phyloP scores from a whole-genome alignment of 1,139 yeast genomes.

The Magnusiomyces fungicola region DNA sequence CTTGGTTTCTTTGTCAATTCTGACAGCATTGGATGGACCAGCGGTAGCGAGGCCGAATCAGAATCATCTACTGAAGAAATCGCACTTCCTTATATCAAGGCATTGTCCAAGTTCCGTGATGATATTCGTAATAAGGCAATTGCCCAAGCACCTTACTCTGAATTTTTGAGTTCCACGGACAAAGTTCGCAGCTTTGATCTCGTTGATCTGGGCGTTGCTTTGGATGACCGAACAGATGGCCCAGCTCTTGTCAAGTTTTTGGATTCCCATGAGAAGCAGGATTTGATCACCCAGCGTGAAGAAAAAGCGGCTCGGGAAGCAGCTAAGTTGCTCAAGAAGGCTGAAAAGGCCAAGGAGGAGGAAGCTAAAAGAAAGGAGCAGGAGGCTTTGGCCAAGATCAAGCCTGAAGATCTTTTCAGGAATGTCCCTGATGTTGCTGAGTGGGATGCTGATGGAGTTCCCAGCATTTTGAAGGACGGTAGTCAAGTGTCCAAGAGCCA shows the following conservation, averaged over 20 bases:
- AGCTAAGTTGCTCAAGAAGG: slow-evolving; percentile 41
- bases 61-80: slow-evolving; percentile 50
- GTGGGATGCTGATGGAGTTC: slow-evolving; percentile 85
- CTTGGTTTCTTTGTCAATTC: slow-evolving; percentile 68
- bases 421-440: slow-evolving; percentile 47
- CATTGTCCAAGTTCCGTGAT: slow-evolving; percentile 74
- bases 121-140: slow-evolving; percentile 68
- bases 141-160: slow-evolving; percentile 46
- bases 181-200: slow-evolving; percentile 55
- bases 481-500: slow-evolving; percentile 85
- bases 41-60: slow-evolving; percentile 24
- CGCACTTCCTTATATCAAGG: slow-evolving; percentile 71
- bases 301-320: slow-evolving; percentile 51
- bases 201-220: slow-evolving; percentile 65
- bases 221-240: slow-evolving; percentile 82
- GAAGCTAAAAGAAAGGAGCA: slow-evolving; percentile 53
- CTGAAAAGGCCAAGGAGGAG: slow-evolving; percentile 14
- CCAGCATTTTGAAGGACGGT: slow-evolving; percentile 68
- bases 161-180: slow-evolving; percentile 55
- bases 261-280: slow-evolving; percentile 58
- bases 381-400: slow-evolving; percentile 57
- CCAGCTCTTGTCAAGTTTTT: slow-evolving; percentile 78
- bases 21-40: slow-evolving; percentile 77
- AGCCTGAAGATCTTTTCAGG: slow-evolving; percentile 69
- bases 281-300: slow-evolving; percentile 49